A percentile compares a stretch with the other conserved stretches of the same genome.
These are phyloP conservation scores for Cryptosporidium canis DNA, from an alignment of 169 alveolate species.

Conservation along the genomic window DNA sequence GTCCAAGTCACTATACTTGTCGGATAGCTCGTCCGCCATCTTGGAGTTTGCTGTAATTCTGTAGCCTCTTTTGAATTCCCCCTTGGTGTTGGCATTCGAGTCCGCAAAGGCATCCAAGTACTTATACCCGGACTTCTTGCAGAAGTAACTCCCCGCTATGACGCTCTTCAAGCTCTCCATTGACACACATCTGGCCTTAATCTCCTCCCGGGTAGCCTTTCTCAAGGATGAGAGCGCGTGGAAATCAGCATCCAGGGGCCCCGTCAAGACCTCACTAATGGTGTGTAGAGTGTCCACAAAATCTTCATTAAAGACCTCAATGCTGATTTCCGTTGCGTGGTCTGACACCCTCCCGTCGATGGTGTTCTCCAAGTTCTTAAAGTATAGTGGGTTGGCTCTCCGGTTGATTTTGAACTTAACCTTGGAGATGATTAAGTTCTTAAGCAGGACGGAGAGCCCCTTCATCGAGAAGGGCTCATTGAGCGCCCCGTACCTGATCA, in stretches of 20 bases:
- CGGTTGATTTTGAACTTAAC: not conserved
- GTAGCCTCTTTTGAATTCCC: not conserved
- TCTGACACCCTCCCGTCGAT: slow-evolving; percentile 9
- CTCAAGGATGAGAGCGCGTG: not conserved
- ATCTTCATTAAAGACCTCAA: slow-evolving; percentile 42
- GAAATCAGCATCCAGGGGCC: not conserved
- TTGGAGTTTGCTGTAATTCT: slow-evolving; percentile 22
- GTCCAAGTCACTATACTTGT: slow-evolving; percentile 1
- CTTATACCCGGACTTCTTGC: not conserved
- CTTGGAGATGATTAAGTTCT: slow-evolving; percentile 36
- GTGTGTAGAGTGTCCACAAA: slow-evolving; percentile 15
- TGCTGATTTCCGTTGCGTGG: not conserved
- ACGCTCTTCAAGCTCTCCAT: not conserved
- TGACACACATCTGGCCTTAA: not conserved
- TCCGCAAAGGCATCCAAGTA: not conserved
- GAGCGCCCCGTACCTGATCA: slow-evolving; percentile 15
- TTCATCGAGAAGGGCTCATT: slow-evolving; percentile 12
- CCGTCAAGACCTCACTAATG: not conserved
- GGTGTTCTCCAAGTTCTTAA: slow-evolving; percentile 16
- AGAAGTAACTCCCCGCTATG: not conserved
- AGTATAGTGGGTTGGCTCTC: slow-evolving; percentile 16
- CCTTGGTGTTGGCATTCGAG: not conserved
- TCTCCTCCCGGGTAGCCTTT: slow-evolving; percentile 19
- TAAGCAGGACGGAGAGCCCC: slow-evolving; percentile 10
- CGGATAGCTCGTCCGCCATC: not conserved